phyloP scores from a whole-genome alignment of 2,329 filamentous ascomycete genomes.

The Periconia sp. region DNA sequence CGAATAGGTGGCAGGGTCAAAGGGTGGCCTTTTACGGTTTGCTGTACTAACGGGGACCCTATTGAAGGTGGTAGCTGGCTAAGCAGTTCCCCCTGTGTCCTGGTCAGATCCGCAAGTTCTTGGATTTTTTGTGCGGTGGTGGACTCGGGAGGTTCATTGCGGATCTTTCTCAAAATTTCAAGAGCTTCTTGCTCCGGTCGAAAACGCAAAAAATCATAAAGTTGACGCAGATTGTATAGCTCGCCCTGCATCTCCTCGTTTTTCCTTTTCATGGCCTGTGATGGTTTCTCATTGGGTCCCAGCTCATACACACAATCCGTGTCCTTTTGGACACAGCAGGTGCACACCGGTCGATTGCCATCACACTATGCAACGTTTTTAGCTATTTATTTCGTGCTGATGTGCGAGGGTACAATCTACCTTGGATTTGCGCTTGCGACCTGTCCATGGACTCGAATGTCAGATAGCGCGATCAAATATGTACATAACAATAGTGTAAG shows the following conservation, averaged over 20 bases:
- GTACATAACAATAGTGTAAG: neutral
- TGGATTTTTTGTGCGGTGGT: slow-evolving; percentile 26
- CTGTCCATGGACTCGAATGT: neutral
- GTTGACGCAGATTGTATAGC: slow-evolving; percentile 31
- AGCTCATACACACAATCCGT: slow-evolving; percentile 36
- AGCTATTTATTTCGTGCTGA: neutral
- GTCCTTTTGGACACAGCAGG: slow-evolving; percentile 36
- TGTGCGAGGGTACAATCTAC: slow-evolving; percentile 1
- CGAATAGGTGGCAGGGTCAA: slow-evolving; percentile 33
- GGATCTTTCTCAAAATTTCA: slow-evolving; percentile 30
- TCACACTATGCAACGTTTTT: slow-evolving; percentile 20
- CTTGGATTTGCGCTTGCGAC: slow-evolving; percentile 37
- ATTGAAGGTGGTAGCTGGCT: slow-evolving; percentile 8
- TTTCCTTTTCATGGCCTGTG: slow-evolving; percentile 39
- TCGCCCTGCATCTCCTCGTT: slow-evolving; percentile 41
- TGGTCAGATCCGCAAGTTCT: slow-evolving; percentile 27
- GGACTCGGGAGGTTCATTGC: slow-evolving; percentile 18
- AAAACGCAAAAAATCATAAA: slow-evolving; percentile 34
- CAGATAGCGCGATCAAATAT: neutral
- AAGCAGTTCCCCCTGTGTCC: slow-evolving; percentile 16
- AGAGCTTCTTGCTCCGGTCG: slow-evolving; percentile 33
- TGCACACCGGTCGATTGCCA: slow-evolving; percentile 32
- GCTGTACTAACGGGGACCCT: slow-evolving; percentile 1
- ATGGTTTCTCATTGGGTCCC: slow-evolving; percentile 39
- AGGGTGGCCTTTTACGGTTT: slow-evolving; percentile 6